Base-by-base conservation (phyloP, 495 filamentous ascomycete species). In the Tuber brumale region DNA sequence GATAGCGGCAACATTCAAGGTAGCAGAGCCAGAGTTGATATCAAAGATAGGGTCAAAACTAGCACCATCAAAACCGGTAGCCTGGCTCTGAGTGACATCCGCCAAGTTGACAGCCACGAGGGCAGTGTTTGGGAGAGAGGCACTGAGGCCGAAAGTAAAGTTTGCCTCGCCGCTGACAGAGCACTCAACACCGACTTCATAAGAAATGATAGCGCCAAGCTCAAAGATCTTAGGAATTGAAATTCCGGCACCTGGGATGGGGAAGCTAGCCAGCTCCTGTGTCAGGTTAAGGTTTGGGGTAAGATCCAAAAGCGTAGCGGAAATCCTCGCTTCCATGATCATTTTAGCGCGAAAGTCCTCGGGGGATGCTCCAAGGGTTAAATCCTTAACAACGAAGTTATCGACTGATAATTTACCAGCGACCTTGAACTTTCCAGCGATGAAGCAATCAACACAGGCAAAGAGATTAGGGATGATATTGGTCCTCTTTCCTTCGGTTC, bases 371-470 rank as follows among this genome's bases (percentile, higher is more conserved):
- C 66, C 73, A 35, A 85, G 69, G 69, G 51, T 73, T n/a, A 85
- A 66, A 0, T 79, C 80, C 31, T 78, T 74, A 1, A 83, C 75
- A 7, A 75, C 46, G 66, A 84, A 85, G 35, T 83, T 70, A 14
- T 80, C 39, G 31, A 85, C 82, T 12, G 76, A 77, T 31, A 85
- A n/a, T 31, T 73, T 75, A 39, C 84, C 84, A 2, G 44, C 57
- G 21, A 85, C 69, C 71, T 82, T 72, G 45, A 84, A 80, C 39
- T 76, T 81, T 14, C 84, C 84, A 0, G 51, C 73, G 2, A 85
- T 75, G 70, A 78, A 85, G 69, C 84, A 85, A 41, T 85, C 79
- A 57, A 76, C 72, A 39, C 84, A 85, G 43, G 82, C 83, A 8
- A 71, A 18, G 5, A 42, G 12, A 70, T 82, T 75, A 5, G 69